Conservation (phyloP, 73 alveolate genomes). For the Tetrahymena thermophila region DNA sequence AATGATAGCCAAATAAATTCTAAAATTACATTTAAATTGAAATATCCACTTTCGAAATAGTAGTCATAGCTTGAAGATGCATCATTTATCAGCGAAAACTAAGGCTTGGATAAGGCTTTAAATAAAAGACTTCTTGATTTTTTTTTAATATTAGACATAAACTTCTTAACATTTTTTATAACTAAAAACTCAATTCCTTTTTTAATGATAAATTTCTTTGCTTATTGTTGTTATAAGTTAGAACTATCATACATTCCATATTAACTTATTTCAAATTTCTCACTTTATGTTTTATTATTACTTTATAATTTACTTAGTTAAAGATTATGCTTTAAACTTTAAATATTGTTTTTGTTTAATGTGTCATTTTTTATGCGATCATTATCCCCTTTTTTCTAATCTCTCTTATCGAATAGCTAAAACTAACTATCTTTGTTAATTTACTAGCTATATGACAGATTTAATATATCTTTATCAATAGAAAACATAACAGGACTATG, state of each 20-base stretch:
- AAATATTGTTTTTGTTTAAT: background rate
- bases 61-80: background rate
- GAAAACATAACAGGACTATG: background rate
- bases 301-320: background rate
- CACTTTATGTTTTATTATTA: background rate
- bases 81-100: background rate
- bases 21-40: background rate
- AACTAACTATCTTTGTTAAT: background rate
- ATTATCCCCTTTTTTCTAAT: background rate
- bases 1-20: background rate
- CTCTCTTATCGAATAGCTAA: background rate
- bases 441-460: background rate
- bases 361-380: background rate
- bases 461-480: background rate
- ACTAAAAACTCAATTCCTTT: background rate
- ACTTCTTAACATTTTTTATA: background rate
- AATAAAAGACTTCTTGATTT: background rate
- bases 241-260: background rate
- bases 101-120: background rate
- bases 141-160: background rate
- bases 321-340: background rate
- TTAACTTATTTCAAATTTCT: background rate
- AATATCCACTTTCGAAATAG: background rate
- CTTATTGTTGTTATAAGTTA: background rate
- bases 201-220: background rate